Evolutionary conservation across 805 yeast species (phyloP), one percentile per base, ranked within the genome.

Genomic region (Metschnikowia cerradonensis): DNA sequence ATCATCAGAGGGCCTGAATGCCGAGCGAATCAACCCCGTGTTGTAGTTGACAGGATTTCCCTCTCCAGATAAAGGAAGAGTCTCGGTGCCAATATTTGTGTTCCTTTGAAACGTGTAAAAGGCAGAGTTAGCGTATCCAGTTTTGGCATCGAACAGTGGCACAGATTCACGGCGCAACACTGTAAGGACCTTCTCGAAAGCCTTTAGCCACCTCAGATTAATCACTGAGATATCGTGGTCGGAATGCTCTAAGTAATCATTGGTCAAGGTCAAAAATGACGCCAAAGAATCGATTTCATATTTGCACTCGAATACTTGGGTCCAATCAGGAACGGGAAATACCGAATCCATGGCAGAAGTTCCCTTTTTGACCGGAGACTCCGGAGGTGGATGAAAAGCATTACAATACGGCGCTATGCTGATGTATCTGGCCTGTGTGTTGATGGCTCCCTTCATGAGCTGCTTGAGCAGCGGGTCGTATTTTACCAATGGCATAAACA

Each of bases 1-100:
- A 67, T 89, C 96, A 65, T 89, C 96, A 17, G 92, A 84, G 7
- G 96, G 96, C 58, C 96, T 71, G 64, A 89, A 89, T 0, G 95
- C 91, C 4, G 91, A 84, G 45, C 95, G 73, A n/a, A 88, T 71
- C 53, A 89, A 70, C 0, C 92, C 90, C 0, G 88, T 83, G 36
- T 77, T 80, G 49, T 62, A 76, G 52, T 83, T 84, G 0, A 87
- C 91, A 0, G 97, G 97, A 61, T 88, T 86, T 1, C 97, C 97
- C 0, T 79, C 77, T 0, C 97, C 97, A 1, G 79, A 79, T 42
- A 89, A 70, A 2, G 90, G 83, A 50, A 88, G 76, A 0, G 97
- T 90, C 60, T 90, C 97, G 0, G 92, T 75, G 0, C 96, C 96
- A 26, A 81, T 72, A 52, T 80, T 80, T 0, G 96, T 89, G 33